Conservation (phyloP, 75 land plant genomes). For the Cunninghamia lanceolata region DNA sequence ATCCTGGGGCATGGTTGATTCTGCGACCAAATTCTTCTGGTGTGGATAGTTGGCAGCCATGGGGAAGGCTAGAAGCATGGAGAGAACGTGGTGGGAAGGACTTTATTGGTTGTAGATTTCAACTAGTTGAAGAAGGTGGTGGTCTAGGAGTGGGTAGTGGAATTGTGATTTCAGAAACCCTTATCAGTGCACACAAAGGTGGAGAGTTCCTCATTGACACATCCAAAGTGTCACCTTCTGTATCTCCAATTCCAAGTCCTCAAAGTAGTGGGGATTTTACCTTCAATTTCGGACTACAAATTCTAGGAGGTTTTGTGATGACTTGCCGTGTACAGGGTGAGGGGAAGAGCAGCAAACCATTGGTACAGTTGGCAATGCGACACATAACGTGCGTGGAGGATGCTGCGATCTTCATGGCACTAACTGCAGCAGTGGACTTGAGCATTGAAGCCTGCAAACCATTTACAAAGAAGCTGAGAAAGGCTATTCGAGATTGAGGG, state of each 20-base stretch:
- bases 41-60: slow-evolving; percentile 79
- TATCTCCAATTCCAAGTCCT: slow-evolving; percentile 58
- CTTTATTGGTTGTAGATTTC: slow-evolving; percentile 62
- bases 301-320: slow-evolving; percentile 60
- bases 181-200: slow-evolving; percentile 62
- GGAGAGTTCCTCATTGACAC: slow-evolving; percentile 86
- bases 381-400: slow-evolving; percentile 84
- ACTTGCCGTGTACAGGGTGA: slow-evolving; percentile 73
- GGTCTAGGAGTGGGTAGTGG: slow-evolving; percentile 22
- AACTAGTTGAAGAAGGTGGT: slow-evolving; percentile 61
- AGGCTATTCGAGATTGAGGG: slow-evolving; percentile 7
- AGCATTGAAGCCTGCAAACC: slow-evolving; percentile 88
- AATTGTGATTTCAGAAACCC: slow-evolving; percentile 59
- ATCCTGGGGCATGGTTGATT: slow-evolving; percentile 93
- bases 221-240: slow-evolving; percentile 36
- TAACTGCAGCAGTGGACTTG: slow-evolving; percentile 89
- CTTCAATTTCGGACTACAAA: slow-evolving; percentile 25
- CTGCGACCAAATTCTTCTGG: slow-evolving; percentile 45
- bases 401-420: slow-evolving; percentile 92
- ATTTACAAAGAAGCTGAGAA: slow-evolving; percentile 50
- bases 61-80: slow-evolving; percentile 96
- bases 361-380: slow-evolving; percentile 72
- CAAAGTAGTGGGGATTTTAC: slow-evolving; percentile 63
- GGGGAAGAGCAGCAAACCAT: slow-evolving; percentile 59
- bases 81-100: slow-evolving; percentile 55